Base-by-base conservation (phyloP, 257 asterid genomes). In the Solanum chmielewskii region DNA sequence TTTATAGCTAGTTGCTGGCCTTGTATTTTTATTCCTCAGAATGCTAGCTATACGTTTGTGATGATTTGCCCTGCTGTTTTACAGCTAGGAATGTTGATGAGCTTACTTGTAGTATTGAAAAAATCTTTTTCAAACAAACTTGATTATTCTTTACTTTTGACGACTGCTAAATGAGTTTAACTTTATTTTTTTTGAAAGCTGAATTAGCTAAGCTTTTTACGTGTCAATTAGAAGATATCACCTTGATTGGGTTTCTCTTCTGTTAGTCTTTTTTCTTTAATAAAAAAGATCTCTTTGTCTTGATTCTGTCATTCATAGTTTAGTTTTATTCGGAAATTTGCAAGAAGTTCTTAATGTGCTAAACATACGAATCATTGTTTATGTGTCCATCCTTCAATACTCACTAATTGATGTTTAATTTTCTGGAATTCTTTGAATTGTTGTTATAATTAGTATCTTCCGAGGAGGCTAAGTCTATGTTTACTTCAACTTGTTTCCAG, bases 401-500 rank as follows among this genome's bases (percentile, higher is more conserved):
- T 77, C 39, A 21, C 45, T 44, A 77, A 44, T 77, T 44, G 25
- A 77, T 77, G 39, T 77, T 25, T 77, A 77, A 77, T 44, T 77
- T 77, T 47, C 84, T 77, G 16, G 64, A 77, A 8, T 77, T 44
- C 84, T 8, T 77, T 9, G 41, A 77, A 44, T 44, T 44, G 64
- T 42, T 76, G 39, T 37, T 77, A 21, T 44, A 16, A 8, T 77
- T 77, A 44, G 64, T 44, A 25, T 15, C 62, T 77, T 77, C 64
- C 16, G 25, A 25, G 84, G 84, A 25, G 66, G 84, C 84, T 78
- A 78, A 66, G 9, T 78, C 84, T 78, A 45, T 78, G 66, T 78
- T 78, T 45, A 45, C 25, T 45, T 45, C 66, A 49, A 45, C 84
- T 78, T 39, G 86, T 90, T 29, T 87, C 37, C 94, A 97, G 99